Base-by-base conservation (phyloP, 2,329 filamentous ascomycete species). In the Hymenoscyphus albidus region DNA sequence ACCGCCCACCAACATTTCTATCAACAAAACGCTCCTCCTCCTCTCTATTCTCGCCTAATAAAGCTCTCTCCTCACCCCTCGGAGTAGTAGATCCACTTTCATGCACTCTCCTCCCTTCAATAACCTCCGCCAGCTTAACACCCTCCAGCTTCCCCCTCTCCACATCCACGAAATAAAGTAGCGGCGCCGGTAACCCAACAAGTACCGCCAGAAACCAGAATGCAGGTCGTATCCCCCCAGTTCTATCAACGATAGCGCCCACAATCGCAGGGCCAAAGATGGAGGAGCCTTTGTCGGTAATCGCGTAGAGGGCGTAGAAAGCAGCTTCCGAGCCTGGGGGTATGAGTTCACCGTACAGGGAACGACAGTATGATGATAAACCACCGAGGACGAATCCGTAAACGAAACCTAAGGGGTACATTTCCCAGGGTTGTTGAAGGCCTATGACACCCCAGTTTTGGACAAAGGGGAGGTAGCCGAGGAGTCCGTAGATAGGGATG, bases 331-430 rank as follows among this genome's bases (percentile, higher is more conserved):
- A 96, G 3, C 95, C 95, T 0, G 92, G 92, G 1, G 95, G 95
- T 63, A 99, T 96, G 64, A 99, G 83, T 76, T 98, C 93, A 48
- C 93, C 93, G 74, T 92, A 99, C 4, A 99, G 82, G 66, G 91
- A 93, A 54, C 95, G 89, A 75, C 95, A 98, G 77, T 98, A 97
- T 31, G 90, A 90, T 64, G 91, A 92, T 51, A 99, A 80, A 0
- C 95, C 95, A n/a, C 95, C 95, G 38, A 98, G 86, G 1, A 98
- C 93, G 59, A 99, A 86, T 0, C 95, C 95, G 76, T 97, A 97
- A 14, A 98, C 86, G 2, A 91, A 90, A 0, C 92, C 93, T 0
- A 99, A 79, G 0, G 92, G 91, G 73, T 95, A 98, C 91, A 99
- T 97, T 72, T 99, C 95, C 91, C 93, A 97, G 1, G 91, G 87